Evolutionary conservation across 768 basidiomycete genomes (phyloP).

Genomic region (Xerocomellus amylosporus): DNA sequence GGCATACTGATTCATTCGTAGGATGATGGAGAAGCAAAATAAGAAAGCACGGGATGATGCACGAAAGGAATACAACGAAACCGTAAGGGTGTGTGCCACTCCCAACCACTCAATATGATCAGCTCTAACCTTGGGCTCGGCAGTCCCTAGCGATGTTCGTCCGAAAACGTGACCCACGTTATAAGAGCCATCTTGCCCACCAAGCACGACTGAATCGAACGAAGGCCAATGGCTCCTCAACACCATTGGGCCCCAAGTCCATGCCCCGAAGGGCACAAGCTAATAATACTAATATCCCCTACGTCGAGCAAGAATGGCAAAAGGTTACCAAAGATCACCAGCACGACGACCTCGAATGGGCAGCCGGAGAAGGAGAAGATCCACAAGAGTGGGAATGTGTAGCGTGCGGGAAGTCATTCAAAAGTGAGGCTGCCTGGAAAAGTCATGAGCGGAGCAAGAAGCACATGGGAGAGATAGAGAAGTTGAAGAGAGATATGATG

Average conservation of each 20-base stretch:
- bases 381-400: constrained; percentile 92
- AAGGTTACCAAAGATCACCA: constrained; percentile 42
- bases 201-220: constrained; percentile 42
- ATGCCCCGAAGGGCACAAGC: constrained; percentile 27
- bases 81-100: constrained; percentile 63
- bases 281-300: constrained; percentile 41
- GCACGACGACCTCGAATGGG: constrained; percentile 67
- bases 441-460: constrained; percentile 96
- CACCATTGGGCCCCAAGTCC: constrained; percentile 23
- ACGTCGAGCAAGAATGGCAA: constrained; percentile 92
- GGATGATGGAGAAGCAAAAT: constrained; percentile 95
- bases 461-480: constrained; percentile 85
- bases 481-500: constrained; percentile 72
- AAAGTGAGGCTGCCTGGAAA: constrained; percentile 91
- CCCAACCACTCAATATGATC: not conserved
- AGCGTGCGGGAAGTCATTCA: constrained; percentile 86
- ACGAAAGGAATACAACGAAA: constrained; percentile 89
- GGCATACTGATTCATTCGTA: constrained; percentile 25
- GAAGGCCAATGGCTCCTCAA: constrained; percentile 30
- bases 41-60: constrained; percentile 87
- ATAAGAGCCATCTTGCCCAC: constrained; percentile 58
- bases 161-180: constrained; percentile 87
- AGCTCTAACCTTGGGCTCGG: not conserved
- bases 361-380: constrained; percentile 64
- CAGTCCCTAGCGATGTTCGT: constrained; percentile 75